phyloP scores from a whole-genome alignment of 805 yeast genomes.

The Zygotorulaspora chibaensis region DNA sequence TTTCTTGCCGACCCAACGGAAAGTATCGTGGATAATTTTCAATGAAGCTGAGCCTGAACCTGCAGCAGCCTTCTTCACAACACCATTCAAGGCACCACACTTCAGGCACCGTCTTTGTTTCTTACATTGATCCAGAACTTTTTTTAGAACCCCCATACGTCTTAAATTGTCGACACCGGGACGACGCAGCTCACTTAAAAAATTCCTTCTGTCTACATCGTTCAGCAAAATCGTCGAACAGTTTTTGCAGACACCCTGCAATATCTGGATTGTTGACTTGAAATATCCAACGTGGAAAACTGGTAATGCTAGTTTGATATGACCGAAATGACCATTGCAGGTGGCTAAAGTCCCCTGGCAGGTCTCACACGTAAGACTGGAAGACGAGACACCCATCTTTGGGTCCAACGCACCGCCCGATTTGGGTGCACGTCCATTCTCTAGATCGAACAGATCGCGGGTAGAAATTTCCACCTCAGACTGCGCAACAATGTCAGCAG shows the following conservation, averaged over 20 bases:
- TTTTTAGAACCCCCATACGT: constrained; percentile 83
- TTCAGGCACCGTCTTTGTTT: constrained; percentile 87
- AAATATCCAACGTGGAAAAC: constrained; percentile 97
- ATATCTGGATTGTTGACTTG: constrained; percentile 79
- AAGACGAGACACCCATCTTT: constrained; percentile 90
- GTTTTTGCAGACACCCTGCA: constrained; percentile 86
- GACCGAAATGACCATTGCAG: constrained; percentile 99
- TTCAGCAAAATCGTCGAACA: constrained; percentile 77
- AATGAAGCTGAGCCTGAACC: constrained; percentile 91
- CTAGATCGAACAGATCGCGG: constrained; percentile 86
- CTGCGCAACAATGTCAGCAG: constrained; percentile 86
- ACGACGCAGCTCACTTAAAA: constrained; percentile 71
- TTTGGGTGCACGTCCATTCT: constrained; percentile 81
- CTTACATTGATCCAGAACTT: constrained; percentile 85
- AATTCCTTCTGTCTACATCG: constrained; percentile 65
- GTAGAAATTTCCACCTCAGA: constrained; percentile 92
- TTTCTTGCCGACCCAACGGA: constrained; percentile 92
- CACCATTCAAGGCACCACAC: constrained; percentile 91
- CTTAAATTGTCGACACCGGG: constrained; percentile 88
- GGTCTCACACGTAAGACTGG: constrained; percentile 78
- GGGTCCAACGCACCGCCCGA: constrained; percentile 85
- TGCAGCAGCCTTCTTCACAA: constrained; percentile 91
- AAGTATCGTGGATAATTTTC: constrained; percentile 92
- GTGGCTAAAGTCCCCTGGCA: constrained; percentile 90
- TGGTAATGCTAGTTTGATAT: constrained; percentile 85